phyloP scores from a whole-genome alignment of 805 yeast genomes.

The Wickerhamiella sorbophila region DNA sequence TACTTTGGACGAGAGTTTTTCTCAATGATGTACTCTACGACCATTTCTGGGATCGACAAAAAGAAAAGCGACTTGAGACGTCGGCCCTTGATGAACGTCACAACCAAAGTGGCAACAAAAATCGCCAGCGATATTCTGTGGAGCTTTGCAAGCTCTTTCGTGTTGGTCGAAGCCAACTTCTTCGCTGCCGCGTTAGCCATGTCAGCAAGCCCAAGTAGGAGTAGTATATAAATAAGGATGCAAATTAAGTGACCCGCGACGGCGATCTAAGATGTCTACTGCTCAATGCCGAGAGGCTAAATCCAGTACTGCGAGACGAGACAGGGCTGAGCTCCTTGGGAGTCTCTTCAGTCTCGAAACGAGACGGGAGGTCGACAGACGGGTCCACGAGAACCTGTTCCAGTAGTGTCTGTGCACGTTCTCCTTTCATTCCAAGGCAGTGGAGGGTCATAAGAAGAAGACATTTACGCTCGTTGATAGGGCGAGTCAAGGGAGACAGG shows the following conservation, averaged over 20 bases:
- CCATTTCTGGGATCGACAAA: conserved; percentile 30
- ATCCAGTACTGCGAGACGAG: no score
- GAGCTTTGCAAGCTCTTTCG: conserved; percentile 21
- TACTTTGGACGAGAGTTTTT: conserved; percentile 46
- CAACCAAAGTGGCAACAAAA: conserved; percentile 29
- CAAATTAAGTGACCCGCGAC: no score
- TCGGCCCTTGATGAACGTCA: conserved; percentile 30
- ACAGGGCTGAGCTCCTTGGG: no score
- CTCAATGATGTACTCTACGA: conserved; percentile 41
- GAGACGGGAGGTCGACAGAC: background rate
- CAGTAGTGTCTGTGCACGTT: background rate
- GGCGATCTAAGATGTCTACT: no score
- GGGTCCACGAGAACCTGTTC: background rate
- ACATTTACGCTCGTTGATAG: conserved; percentile 6
- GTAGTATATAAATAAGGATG: no score
- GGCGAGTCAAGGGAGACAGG: conserved; percentile 11
- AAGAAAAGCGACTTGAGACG: conserved; percentile 35
- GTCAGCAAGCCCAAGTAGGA: no score
- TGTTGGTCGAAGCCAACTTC: conserved; percentile 27
- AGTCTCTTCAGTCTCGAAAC: no score
- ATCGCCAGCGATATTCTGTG: conserved; percentile 28
- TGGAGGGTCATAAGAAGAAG: background rate
- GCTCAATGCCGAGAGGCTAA: no score
- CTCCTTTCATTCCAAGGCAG: background rate
- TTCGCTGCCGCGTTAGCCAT: conserved; percentile 36